Conservation (phyloP, 192 early-diverging fungal genomes). For the Coemansia sp. region DNA sequence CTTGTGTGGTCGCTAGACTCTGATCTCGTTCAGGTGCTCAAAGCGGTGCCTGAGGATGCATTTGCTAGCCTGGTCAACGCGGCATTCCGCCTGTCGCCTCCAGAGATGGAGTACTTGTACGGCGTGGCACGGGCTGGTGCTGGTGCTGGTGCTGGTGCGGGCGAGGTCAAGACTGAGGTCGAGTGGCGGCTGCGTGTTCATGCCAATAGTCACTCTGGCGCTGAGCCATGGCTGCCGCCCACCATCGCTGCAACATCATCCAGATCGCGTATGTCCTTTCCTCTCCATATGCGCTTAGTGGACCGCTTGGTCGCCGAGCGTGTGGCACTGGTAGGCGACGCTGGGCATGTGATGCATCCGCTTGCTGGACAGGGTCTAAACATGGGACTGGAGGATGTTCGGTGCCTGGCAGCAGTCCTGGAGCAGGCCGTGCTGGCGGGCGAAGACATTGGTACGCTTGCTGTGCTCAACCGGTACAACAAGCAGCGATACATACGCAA, state of each 20-base stretch:
- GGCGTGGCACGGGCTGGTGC: slow-evolving; percentile 52
- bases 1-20: slow-evolving; percentile 88
- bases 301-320: slow-evolving; percentile 72
- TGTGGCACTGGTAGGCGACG: slow-evolving; percentile 89
- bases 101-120: slow-evolving; percentile 73
- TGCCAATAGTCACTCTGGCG: slow-evolving; percentile 10
- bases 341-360: slow-evolving; percentile 94
- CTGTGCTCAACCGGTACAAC: slow-evolving; percentile 78
- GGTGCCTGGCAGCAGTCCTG: slow-evolving; percentile 63
- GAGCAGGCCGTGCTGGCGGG: slow-evolving; percentile 65
- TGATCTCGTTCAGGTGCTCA: slow-evolving; percentile 61
- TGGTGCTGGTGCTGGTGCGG: slow-evolving; percentile 31
- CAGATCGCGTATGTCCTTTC: slow-evolving; percentile 74
- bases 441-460: slow-evolving; percentile 75
- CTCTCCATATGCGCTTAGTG: slow-evolving; percentile 77
- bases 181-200: slow-evolving; percentile 69
- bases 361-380: slow-evolving; percentile 97
- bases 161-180: slow-evolving; percentile 52
- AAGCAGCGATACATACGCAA: slow-evolving; percentile 77
- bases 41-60: slow-evolving; percentile 56
- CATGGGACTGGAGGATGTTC: slow-evolving; percentile 84
- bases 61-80: slow-evolving; percentile 78
- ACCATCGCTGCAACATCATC: slow-evolving; percentile 61
- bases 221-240: slow-evolving; percentile 53
- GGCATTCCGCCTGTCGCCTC: slow-evolving; percentile 67